Conservation (phyloP, 208 protist genomes). For the Crithidia brevicula region DNA sequence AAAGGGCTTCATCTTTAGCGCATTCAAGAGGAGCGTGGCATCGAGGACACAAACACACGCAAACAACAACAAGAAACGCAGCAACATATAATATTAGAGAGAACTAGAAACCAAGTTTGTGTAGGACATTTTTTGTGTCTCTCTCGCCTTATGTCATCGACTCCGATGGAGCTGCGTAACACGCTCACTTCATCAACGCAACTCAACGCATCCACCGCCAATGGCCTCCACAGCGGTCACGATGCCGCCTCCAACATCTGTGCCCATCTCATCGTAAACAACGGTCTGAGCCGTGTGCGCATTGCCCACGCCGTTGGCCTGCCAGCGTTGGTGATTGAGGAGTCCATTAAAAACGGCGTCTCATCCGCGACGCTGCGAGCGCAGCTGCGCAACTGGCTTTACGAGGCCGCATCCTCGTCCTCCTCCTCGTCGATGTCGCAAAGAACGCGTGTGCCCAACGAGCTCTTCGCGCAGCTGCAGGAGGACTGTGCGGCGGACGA, state of each 20-base stretch:
- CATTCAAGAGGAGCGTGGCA: too few relatives aligned
- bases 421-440: slow-evolving; percentile 9
- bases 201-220: slow-evolving; percentile 1
- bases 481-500: slow-evolving; percentile 45
- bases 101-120: too few relatives aligned
- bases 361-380: slow-evolving; percentile 62
- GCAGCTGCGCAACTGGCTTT: slow-evolving; percentile 71
- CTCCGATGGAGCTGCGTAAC: background rate
- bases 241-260: slow-evolving; percentile 72
- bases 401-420: slow-evolving; percentile 28
- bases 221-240: background rate
- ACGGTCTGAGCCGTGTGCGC: slow-evolving; percentile 39
- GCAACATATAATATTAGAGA: too few relatives aligned
- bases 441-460: slow-evolving; percentile 37
- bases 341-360: slow-evolving; percentile 72
- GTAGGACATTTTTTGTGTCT: too few relatives aligned
- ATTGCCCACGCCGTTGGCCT: slow-evolving; percentile 62
- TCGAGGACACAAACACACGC: too few relatives aligned
- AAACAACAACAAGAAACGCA: too few relatives aligned
- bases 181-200: slow-evolving; percentile 27
- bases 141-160: background rate
- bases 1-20: too few relatives aligned
- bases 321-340: slow-evolving; percentile 74
- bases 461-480: slow-evolving; percentile 41
- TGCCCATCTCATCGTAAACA: slow-evolving; percentile 62